Percentiles rank a stretch among this genome's conserved stretches.
Evolutionary conservation across 1,284 basidiomycete genomes (phyloP).

Genomic region (Sphaerobolus stellatus): DNA sequence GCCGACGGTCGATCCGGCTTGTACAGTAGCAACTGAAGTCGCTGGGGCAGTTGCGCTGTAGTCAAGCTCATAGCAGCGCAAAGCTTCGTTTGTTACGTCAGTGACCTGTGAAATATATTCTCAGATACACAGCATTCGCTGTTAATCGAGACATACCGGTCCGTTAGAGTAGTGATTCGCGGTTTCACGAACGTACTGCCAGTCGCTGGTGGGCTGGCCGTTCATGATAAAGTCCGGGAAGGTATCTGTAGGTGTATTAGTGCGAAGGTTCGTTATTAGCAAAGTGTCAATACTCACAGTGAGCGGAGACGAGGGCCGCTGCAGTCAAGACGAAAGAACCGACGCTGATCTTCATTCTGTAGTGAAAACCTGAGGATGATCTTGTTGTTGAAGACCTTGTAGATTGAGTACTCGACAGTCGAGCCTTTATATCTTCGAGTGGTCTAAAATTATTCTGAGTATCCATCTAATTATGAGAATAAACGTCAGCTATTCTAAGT

Average conservation of each 20-base stretch:
- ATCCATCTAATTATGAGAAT: no score
- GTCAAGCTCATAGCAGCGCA: conserved; percentile 48
- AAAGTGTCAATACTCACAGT: background rate
- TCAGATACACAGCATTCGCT: background rate
- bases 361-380: no score
- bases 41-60: conserved; percentile 33
- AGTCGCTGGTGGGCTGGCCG: conserved; percentile 37
- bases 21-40: conserved; percentile 40
- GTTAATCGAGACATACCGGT: conserved; percentile 29
- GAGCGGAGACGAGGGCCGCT: background rate
- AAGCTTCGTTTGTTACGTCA: conserved; percentile 41
- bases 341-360: no score
- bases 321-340: background rate
- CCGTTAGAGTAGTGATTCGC: conserved; percentile 43
- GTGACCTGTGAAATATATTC: conserved; percentile 32
- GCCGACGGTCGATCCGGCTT: conserved; percentile 39
- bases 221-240: conserved; percentile 41
- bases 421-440: no score
- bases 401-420: no score
- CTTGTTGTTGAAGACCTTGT: no score
- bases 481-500: no score
- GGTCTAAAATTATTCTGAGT: no score
- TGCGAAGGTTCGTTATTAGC: background rate
- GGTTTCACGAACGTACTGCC: conserved; percentile 45
- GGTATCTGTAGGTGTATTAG: conserved; percentile 31